Base-by-base conservation (phyloP, 2,329 filamentous ascomycete genomes). In the Cladosporium cucumerinum region DNA sequence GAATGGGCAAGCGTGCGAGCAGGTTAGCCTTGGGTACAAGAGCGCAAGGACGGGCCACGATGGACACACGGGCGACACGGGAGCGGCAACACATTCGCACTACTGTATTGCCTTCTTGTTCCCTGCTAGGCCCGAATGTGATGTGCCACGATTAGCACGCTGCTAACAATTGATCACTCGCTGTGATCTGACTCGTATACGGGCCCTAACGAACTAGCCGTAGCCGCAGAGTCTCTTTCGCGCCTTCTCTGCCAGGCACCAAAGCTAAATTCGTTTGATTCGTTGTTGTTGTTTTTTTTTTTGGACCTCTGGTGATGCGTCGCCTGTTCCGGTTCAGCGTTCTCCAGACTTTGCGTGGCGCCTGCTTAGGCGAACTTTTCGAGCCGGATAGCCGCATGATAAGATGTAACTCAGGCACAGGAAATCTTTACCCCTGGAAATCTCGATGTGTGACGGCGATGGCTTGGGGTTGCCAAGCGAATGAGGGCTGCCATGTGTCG, bases 301-400 rank as follows among this genome's bases (percentile, higher is more conserved):
- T n/a, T n/a, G n/a, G n/a, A n/a, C 28, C 30, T n/a, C 6, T 43
- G 36, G 18, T 21, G 18, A 7, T 43, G 36, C 39, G 39, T n/a
- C 39, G 39, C 39, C 39, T 21, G 2, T 46, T 46, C 51, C 51
- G 51, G 51, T 30, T 10, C 51, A 54, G 26, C 51, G 21, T 21
- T 54, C 26, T 54, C 51, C 51, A 54, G 51, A n/a, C 51, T 54
- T 54, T 28, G 26, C 18, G 51, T 54, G 51, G 51, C 51, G 51
- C 28, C 4, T 21, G 26, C 51, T 32, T 30, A 28, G 26, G 26
- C 16, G 18, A 28, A n/a, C 26, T 21, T 32, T 36, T 16, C 54
- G 14, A 57, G 54, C 54, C 54, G 54, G 14, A 57, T 57, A 57
- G 54, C 54, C 54, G 54, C 32, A 16, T 21, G 5, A 18, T 14